Percentiles rank a stretch among this genome's conserved stretches.
Evolutionary conservation across 441 rosid genomes (phyloP).

Genomic region (Flueggea neowawraea): DNA sequence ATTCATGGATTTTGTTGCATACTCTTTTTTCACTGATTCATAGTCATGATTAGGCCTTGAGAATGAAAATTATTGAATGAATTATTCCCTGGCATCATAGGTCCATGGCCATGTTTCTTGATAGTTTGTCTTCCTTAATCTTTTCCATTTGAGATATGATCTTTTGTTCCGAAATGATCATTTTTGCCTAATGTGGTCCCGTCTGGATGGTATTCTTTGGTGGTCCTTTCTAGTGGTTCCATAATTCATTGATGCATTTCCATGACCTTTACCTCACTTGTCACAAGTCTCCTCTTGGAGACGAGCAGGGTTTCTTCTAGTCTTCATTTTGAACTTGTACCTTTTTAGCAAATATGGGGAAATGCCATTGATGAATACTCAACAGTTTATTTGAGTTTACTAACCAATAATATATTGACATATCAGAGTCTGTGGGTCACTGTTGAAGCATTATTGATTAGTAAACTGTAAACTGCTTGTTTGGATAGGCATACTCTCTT

Average conservation of each 20-base stretch:
- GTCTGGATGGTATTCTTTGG: slow-evolving; percentile 12
- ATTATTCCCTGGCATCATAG: slow-evolving; percentile 3
- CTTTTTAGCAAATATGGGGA: slow-evolving; percentile 8
- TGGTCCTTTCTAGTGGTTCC: slow-evolving; percentile 23
- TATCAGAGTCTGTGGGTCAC: no score
- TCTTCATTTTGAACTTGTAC: background rate
- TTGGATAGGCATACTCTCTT: no score
- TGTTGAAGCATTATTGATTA: no score
- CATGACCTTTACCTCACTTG: slow-evolving; percentile 1
- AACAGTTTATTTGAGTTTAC: background rate
- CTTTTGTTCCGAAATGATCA: slow-evolving; percentile 14
- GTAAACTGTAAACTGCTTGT: no score
- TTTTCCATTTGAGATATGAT: slow-evolving; percentile 21
- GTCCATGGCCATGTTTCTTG: slow-evolving; percentile 12
- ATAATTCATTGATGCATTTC: slow-evolving; percentile 9
- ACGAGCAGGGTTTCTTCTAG: slow-evolving; percentile 9
- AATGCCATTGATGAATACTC: slow-evolving; percentile 3
- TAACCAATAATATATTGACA: no score
- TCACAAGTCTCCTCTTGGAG: slow-evolving; percentile 8
- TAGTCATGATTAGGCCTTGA: background rate
- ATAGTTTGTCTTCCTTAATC: slow-evolving; percentile 23
- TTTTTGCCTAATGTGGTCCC: slow-evolving; percentile 34
- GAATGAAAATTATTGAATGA: slow-evolving; percentile 1
- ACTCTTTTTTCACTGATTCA: background rate
- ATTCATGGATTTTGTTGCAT: background rate